Evolutionary conservation across 805 yeast species (phyloP), one percentile per base, ranked within the genome.

Genomic region (Metschnikowia picachoensis): DNA sequence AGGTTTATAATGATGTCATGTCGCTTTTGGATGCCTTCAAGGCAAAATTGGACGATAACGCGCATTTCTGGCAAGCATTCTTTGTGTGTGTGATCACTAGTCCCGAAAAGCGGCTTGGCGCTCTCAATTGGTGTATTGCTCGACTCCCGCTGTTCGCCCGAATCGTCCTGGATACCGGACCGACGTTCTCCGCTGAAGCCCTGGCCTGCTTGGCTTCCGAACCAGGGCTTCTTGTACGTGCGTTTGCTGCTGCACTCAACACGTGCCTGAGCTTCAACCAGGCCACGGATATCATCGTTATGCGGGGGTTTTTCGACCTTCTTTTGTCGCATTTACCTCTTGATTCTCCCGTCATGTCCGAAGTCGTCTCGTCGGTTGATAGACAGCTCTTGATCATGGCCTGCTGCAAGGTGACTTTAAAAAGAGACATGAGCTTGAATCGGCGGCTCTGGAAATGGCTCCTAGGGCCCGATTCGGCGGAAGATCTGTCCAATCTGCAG

Each of bases 401-500:
- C 9, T 83, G 90, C 33, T 77, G 89, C 25, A 65, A 74, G 10
- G 82, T 91, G 0, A 84, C 94, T 2, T 68, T 89, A 37, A 80
- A 85, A 37, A 83, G 83, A 55, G 99, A 94, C 64, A 89, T 94
- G 97, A 89, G 97, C 8, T 74, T 94, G 48, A 94, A 94, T 63
- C 76, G 99, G 64, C 77, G 99, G 57, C 73, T 94, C 16, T 91
- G 98, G 97, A 83, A 77, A 48, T 94, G 97, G 95, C 68, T 94
- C 8, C 65, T 92, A 28, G 97, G 98, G 0, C 94, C 96, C 1
- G 89, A 83, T 14, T 20, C 43, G 12, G 34, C 42, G 3, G 46
- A 47, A 14, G 43, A 43, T 17, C 25, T 35, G 6, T 37, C 31
- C 6, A 34, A 37, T 12, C 33, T 44, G 6, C 41, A 50, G 8